Conservation (phyloP, 2,329 filamentous ascomycete species). For the Pseudogymnoascus sp. region DNA sequence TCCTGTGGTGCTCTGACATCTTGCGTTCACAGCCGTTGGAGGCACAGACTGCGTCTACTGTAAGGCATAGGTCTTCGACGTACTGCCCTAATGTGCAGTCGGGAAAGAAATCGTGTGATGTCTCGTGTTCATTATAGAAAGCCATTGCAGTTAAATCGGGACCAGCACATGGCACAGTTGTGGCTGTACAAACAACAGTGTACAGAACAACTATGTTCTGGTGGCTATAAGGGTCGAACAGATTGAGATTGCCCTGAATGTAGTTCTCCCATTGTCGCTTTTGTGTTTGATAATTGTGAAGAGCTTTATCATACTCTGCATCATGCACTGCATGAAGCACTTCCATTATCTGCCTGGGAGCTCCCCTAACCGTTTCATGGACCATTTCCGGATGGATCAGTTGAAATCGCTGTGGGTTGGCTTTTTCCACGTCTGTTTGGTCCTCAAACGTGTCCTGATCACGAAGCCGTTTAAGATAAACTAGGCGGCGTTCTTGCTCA, state of each 20-base stretch:
- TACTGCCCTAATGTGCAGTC: conserved; percentile 94
- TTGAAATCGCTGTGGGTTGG: conserved; percentile 66
- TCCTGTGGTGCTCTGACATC: conserved; percentile 88
- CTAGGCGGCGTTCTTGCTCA: conserved; percentile 77
- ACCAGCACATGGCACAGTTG: conserved; percentile 86
- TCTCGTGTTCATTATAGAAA: conserved; percentile 86
- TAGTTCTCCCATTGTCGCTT: conserved; percentile 96
- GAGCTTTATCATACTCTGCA: conserved; percentile 89
- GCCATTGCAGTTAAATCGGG: conserved; percentile 83
- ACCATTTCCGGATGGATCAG: conserved; percentile 95
- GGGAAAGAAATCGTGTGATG: conserved; percentile 58
- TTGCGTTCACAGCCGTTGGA: conserved; percentile 78
- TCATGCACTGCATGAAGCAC: conserved; percentile 92
- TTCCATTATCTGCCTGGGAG: conserved; percentile 81
- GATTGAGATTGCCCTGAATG: conserved; percentile 74
- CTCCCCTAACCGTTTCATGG: conserved; percentile 68
- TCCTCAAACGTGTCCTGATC: conserved; percentile 62
- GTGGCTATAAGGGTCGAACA: conserved; percentile 92
- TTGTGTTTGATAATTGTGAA: conserved; percentile 89
- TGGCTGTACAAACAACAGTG: conserved; percentile 87
- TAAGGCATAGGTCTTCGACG: conserved; percentile 78
- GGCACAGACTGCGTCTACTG: conserved; percentile 67
- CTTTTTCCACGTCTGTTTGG: conserved; percentile 48
- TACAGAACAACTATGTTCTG: conserved; percentile 94
- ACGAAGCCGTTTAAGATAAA: conserved; percentile 72